phyloP scores from a whole-genome alignment of 1,284 basidiomycete genomes.

The Sanghuangporus weigelae region DNA sequence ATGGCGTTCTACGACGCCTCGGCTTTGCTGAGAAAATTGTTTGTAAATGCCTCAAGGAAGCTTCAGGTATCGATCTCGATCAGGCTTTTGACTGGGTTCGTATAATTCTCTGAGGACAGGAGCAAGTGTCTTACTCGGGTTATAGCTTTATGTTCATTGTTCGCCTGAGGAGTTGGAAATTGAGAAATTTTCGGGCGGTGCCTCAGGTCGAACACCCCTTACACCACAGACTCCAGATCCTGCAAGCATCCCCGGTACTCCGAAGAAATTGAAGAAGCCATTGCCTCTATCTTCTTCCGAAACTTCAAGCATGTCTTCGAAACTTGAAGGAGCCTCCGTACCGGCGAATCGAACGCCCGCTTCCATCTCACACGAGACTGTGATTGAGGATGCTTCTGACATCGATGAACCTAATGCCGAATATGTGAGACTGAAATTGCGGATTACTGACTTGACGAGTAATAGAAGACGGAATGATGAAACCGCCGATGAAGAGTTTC shows the following conservation, averaged over 20 bases:
- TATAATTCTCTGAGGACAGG: slow-evolving; percentile 4
- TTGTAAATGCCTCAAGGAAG: slow-evolving; percentile 59
- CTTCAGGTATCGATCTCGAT: slow-evolving; percentile 73
- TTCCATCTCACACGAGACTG: not conserved
- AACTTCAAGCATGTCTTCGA: not conserved
- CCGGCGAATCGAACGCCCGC: not conserved
- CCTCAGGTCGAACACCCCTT: slow-evolving; percentile 22
- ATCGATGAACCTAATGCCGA: slow-evolving; percentile 55
- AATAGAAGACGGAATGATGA: slow-evolving; percentile 28
- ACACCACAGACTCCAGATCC: slow-evolving; percentile 28
- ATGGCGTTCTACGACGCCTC: slow-evolving; percentile 79
- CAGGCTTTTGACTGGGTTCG: slow-evolving; percentile 92
- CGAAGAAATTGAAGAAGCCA: slow-evolving; percentile 1
- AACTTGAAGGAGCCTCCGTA: not conserved
- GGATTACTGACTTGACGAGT: slow-evolving; percentile 43
- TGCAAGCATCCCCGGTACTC: slow-evolving; percentile 11
- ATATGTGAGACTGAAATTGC: slow-evolving; percentile 57
- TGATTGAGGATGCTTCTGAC: slow-evolving; percentile 27
- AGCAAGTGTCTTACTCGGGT: slow-evolving; percentile 11
- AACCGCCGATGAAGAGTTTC: slow-evolving; percentile 34
- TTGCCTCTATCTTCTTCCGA: not conserved
- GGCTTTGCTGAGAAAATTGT: slow-evolving; percentile 74
- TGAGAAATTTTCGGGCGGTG: slow-evolving; percentile 22
- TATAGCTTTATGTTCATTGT: slow-evolving; percentile 67
- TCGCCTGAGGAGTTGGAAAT: slow-evolving; percentile 55